These are phyloP conservation scores for Termitomyces sp. DNA, from an alignment of 768 basidiomycete species.

Conservation along the genomic window DNA sequence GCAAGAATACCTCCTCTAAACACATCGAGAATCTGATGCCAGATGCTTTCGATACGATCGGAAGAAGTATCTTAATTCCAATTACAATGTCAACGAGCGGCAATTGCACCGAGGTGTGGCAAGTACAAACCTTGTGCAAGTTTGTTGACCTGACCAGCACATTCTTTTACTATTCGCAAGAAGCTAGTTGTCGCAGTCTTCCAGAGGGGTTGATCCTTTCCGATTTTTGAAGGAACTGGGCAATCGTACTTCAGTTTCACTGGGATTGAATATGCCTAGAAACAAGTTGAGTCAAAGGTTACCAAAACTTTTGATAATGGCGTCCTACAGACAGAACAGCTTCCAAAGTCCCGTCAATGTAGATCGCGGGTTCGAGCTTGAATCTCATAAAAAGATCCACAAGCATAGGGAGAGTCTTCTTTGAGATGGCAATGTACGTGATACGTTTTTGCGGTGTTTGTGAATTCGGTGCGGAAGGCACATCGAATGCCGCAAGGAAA, in stretches of 20 bases:
- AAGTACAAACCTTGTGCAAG: slow-evolving; percentile 40
- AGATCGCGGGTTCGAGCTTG: slow-evolving; percentile 56
- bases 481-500: slow-evolving; percentile 75
- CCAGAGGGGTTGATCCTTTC: slow-evolving; percentile 87
- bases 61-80: slow-evolving; percentile 42
- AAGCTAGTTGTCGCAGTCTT: slow-evolving; percentile 88
- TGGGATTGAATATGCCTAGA: slow-evolving; percentile 81
- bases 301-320: not conserved
- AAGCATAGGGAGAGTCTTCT: slow-evolving; percentile 80
- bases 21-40: slow-evolving; percentile 78
- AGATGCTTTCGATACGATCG: slow-evolving; percentile 73
- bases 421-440: slow-evolving; percentile 87
- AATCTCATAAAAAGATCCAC: slow-evolving; percentile 72
- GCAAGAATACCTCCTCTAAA: slow-evolving; percentile 79
- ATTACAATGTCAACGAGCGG: not conserved
- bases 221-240: slow-evolving; percentile 82
- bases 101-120: not conserved
- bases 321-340: slow-evolving; percentile 64
- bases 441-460: slow-evolving; percentile 55
- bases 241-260: slow-evolving; percentile 95
- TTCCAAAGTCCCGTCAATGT: slow-evolving; percentile 80
- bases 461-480: slow-evolving; percentile 33
- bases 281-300: not conserved
- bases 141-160: slow-evolving; percentile 42
- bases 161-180: slow-evolving; percentile 67